A percentile compares a stretch with the other conserved stretches of the same genome.
phyloP scores from a whole-genome alignment of 139 green algal species.

The Chlorella vulgaris region DNA sequence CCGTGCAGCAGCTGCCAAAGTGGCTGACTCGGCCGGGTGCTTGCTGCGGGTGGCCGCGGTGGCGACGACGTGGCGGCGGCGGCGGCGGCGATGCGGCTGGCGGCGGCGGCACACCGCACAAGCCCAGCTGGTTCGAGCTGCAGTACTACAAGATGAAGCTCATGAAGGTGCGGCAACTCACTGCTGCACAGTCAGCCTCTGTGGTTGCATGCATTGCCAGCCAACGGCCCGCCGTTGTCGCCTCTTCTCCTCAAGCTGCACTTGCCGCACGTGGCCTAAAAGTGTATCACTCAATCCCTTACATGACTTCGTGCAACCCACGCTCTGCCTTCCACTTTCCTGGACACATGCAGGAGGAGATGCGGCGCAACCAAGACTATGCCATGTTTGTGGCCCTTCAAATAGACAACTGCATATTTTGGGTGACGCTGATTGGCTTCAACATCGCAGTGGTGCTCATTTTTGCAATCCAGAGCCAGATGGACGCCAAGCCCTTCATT shows the following conservation, averaged over 20 bases:
- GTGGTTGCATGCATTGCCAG: background rate
- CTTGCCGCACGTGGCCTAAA: too few relatives aligned
- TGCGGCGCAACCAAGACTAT: slow-evolving; percentile 32
- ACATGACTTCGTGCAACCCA: background rate
- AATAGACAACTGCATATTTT: slow-evolving; percentile 16
- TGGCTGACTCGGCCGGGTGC: background rate
- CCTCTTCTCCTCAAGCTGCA: too few relatives aligned
- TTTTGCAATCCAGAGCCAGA: too few relatives aligned
- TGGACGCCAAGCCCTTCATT: too few relatives aligned
- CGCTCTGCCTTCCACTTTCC: background rate
- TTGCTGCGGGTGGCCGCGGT: background rate
- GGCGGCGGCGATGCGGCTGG: background rate
- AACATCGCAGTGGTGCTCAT: background rate
- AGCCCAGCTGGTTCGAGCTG: background rate
- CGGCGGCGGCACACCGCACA: background rate
- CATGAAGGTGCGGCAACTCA: background rate
- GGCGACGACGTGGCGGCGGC: background rate
- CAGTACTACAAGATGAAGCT: slow-evolving; percentile 14
- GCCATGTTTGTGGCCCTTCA: slow-evolving; percentile 25
- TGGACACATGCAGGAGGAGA: slow-evolving; percentile 16
- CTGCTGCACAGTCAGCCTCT: background rate
- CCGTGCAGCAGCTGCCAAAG: background rate
- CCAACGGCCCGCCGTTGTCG: background rate
- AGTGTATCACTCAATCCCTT: background rate
- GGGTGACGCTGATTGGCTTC: background rate